Evolutionary conservation across 208 protist species (phyloP).

Genomic region (Trypanosoma platydactyli): DNA sequence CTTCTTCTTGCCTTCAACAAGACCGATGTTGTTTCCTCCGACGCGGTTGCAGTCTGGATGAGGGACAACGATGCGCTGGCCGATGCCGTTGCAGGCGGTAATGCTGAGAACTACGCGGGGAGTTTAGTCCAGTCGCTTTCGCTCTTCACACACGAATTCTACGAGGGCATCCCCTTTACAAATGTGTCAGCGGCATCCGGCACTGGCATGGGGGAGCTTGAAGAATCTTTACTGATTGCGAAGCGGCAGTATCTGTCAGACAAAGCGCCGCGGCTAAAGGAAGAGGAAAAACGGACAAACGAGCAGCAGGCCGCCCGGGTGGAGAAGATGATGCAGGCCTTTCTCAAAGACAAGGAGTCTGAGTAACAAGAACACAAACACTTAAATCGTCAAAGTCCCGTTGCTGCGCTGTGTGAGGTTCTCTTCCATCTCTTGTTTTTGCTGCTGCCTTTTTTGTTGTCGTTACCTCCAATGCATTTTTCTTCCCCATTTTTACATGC

Average conservation of each 20-base stretch:
- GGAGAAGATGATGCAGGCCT: conserved; percentile 12
- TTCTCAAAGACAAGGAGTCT: not conserved
- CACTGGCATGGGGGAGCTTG: conserved; percentile 89
- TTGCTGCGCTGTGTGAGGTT: too few species aligned
- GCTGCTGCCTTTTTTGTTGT: not conserved
- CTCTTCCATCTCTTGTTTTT: conserved; percentile 15
- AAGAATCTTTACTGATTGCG: conserved; percentile 65
- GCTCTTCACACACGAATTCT: conserved; percentile 98
- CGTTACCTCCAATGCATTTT: not conserved
- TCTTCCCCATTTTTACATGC: not conserved
- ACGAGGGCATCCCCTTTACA: conserved; percentile 87
- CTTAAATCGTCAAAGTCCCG: too few species aligned
- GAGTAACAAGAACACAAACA: conserved; percentile 14
- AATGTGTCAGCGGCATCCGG: conserved; percentile 94
- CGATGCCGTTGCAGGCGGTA: conserved; percentile 65
- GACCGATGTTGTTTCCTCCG: conserved; percentile 90
- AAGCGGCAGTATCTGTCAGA: conserved; percentile 73
- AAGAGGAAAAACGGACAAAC: conserved; percentile 6
- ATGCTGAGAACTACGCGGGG: conserved; percentile 83
- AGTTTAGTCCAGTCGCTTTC: conserved; percentile 93
- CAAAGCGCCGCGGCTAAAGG: conserved; percentile 17
- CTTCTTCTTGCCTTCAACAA: conserved; percentile 99
- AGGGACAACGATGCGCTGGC: conserved; percentile 89
- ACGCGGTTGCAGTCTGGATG: conserved; percentile 94
- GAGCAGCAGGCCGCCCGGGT: conserved; percentile 12